phyloP scores from a whole-genome alignment of 108 stramenopile genomes.

The Hondaea fermentalgiana region DNA sequence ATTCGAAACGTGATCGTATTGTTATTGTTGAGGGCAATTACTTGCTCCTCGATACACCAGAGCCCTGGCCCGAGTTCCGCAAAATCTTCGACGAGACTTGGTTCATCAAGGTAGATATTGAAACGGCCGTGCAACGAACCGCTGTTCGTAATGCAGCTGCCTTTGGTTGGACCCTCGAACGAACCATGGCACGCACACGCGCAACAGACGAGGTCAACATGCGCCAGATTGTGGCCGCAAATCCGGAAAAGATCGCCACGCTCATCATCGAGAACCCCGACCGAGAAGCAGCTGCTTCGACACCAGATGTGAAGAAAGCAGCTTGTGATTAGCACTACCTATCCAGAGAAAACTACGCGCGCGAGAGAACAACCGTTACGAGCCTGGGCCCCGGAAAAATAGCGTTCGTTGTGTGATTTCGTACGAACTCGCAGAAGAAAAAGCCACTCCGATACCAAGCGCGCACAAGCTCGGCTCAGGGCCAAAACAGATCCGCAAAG shows the following conservation, averaged over 20 bases:
- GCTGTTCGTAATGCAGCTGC: not conserved
- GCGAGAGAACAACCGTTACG: no score
- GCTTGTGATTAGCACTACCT: not conserved
- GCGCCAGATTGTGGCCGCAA: not conserved
- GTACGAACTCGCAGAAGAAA: no score
- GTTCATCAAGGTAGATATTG: slow-evolving; percentile 38
- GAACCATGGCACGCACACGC: not conserved
- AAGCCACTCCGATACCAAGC: no score
- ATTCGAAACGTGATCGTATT: slow-evolving; percentile 35
- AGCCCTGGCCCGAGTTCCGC: not conserved
- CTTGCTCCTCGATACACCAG: slow-evolving; percentile 27
- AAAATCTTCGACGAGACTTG: slow-evolving; percentile 61
- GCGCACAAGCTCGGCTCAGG: no score
- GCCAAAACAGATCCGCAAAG: no score
- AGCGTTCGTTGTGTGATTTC: no score
- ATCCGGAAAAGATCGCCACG: not conserved
- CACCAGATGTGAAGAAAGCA: not conserved
- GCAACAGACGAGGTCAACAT: not conserved
- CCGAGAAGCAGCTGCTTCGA: not conserved
- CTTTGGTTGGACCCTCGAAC: slow-evolving; percentile 4
- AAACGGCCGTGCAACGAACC: not conserved
- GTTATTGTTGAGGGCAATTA: slow-evolving; percentile 65
- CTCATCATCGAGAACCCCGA: not conserved
- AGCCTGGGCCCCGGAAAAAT: no score
- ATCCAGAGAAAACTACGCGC: not conserved